Base-by-base conservation (phyloP, 163 green algal species). In the Prototheca wickerhamii region DNA sequence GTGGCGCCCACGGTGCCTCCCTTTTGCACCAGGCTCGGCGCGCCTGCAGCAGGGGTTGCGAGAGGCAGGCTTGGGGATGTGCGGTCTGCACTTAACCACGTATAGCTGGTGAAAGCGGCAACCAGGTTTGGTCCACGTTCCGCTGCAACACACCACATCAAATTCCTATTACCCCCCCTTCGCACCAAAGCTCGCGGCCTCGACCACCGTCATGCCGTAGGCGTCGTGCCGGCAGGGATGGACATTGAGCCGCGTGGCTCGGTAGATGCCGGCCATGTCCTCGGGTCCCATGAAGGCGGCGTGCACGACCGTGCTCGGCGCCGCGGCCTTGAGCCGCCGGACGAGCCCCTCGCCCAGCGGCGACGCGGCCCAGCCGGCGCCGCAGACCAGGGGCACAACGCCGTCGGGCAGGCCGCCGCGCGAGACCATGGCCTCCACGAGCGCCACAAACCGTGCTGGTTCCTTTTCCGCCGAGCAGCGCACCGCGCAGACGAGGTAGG, bases 121-220 rank as follows among this genome's bases (percentile, higher is more conserved):
- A 49, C 12, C 40, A 49, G 15, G 15, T 15, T 15, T 49, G n/a
- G n/a, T n/a, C n/a, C n/a, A 49, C 15, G 12, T 49, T 15, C 40
- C 10, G 15, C 40, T 23, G 40, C 10, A 10, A 49, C 40, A 49
- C 40, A 49, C 40, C 40, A 49, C 10, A 49, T 15, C 10, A 15
- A 49, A 49, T 10, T 15, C 40, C 40, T 15, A 49, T 49, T 15
- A 49, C 18, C 42, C 25, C 60, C 77, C 80, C 76, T 60, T 87
- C n/a, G n/a, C n/a, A n/a, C n/a, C n/a, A n/a, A n/a, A 81, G 18
- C 72, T 83, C 12, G 84, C 88, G 0, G 88, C 88, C 71, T 95
- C 88, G 12, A 94, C 80, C 12, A 91, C 74, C 0, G 88, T 95
- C 88, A 95, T 95, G 31, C 87, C 88, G 64, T 86, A 95, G 17